Percentiles rank a stretch among this genome's conserved stretches.
Conservation (phyloP, 805 yeast species). For the Cyberlindnera saturnus region DNA sequence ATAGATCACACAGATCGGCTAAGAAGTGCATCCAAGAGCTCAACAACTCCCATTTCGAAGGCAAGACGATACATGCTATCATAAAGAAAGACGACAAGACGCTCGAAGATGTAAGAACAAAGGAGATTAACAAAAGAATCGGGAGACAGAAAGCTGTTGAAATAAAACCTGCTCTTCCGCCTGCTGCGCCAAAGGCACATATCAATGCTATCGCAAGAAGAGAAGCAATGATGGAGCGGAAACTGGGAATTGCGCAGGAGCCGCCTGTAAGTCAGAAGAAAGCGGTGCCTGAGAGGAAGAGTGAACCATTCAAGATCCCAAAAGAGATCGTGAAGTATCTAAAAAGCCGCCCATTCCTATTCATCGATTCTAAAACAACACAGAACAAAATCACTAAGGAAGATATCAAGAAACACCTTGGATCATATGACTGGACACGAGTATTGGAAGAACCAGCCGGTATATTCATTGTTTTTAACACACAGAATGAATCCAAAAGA, state of each 20-base stretch:
- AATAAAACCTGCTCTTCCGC: constrained; percentile 13
- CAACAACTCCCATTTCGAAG: constrained; percentile 41
- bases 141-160: constrained; percentile 20
- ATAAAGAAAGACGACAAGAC: constrained; percentile 41
- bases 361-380: constrained; percentile 45
- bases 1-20: constrained; percentile 43
- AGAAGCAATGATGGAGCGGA: constrained; percentile 2
- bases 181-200: constrained; percentile 24
- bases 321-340: constrained; percentile 41
- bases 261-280: constrained; percentile 8
- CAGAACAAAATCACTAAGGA: constrained; percentile 34
- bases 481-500: constrained; percentile 47
- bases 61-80: constrained; percentile 46
- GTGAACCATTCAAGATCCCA: constrained; percentile 33
- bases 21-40: constrained; percentile 35
- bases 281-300: constrained; percentile 1
- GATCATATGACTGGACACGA: constrained; percentile 59
- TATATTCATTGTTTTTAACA: constrained; percentile 64
- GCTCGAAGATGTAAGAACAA: constrained; percentile 25
- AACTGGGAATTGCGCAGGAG: too few species aligned
- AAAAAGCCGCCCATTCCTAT: constrained; percentile 51
- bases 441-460: constrained; percentile 60
- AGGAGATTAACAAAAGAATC: constrained; percentile 3
- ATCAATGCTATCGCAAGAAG: constrained; percentile 12
- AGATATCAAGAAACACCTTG: constrained; percentile 54